These are phyloP conservation scores for Stachybotrys echinatus DNA, from an alignment of 2,329 filamentous ascomycete genomes.

Conservation along the genomic window DNA sequence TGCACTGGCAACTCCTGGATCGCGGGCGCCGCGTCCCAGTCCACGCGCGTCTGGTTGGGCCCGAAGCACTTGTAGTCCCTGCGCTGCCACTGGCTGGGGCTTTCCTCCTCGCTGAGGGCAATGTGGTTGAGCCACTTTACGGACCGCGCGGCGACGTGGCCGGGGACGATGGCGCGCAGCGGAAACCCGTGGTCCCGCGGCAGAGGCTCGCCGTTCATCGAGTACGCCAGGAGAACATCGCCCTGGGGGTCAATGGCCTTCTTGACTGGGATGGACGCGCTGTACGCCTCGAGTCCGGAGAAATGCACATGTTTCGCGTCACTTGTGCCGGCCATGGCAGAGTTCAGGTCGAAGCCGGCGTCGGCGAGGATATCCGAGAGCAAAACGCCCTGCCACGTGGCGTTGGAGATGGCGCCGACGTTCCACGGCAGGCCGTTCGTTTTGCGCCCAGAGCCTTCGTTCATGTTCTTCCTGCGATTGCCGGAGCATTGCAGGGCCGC, in stretches of 20 bases:
- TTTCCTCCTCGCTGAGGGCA: constrained; percentile 61
- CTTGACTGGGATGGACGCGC: constrained; percentile 54
- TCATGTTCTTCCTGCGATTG: constrained; percentile 56
- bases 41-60: constrained; percentile 53
- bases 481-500: constrained; percentile 56
- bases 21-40: constrained; percentile 57
- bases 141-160: constrained; percentile 60
- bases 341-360: constrained; percentile 42
- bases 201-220: constrained; percentile 61
- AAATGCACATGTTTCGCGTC: constrained; percentile 51
- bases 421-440: constrained; percentile 57
- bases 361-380: constrained; percentile 51
- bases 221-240: constrained; percentile 62
- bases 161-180: constrained; percentile 56
- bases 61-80: constrained; percentile 66
- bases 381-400: constrained; percentile 52
- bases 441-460: constrained; percentile 30
- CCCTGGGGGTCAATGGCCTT: constrained; percentile 53
- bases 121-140: constrained; percentile 67
- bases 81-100: constrained; percentile 59
- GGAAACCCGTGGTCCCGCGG: constrained; percentile 64
- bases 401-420: constrained; percentile 55
- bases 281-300: constrained; percentile 54
- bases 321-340: constrained; percentile 27
- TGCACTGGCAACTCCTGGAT: constrained; percentile 67